A percentile compares a stretch with the other conserved stretches of the same genome.
These are phyloP conservation scores for Ilyonectria destructans DNA, from an alignment of 2,329 filamentous ascomycete genomes.

Conservation along the genomic window DNA sequence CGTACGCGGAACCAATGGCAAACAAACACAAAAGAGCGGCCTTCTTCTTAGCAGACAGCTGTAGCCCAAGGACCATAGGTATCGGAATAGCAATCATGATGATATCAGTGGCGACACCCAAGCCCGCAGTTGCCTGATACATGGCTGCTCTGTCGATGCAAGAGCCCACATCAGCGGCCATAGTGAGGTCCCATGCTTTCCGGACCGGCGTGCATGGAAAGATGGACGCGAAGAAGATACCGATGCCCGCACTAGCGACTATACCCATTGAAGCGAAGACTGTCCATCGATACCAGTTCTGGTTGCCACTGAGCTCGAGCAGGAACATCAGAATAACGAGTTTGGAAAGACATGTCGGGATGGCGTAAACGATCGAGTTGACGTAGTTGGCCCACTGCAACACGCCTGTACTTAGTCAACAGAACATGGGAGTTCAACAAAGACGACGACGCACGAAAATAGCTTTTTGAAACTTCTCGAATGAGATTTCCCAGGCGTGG, in stretches of 20 bases:
- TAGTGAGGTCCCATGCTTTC: constrained; percentile 36
- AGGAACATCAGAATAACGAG: constrained; percentile 38
- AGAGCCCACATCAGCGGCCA: constrained; percentile 42
- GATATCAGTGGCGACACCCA: constrained; percentile 64
- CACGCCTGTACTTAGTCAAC: constrained; percentile 27
- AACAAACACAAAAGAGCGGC: constrained; percentile 61
- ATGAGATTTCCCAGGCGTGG: constrained; percentile 29
- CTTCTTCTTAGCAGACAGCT: constrained; percentile 62
- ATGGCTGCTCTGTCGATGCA: constrained; percentile 63
- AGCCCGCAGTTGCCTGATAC: constrained; percentile 63
- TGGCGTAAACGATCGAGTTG: constrained; percentile 38
- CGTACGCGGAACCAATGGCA: constrained; percentile 55
- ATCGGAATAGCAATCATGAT: constrained; percentile 63
- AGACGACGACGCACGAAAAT: constrained; percentile 1
- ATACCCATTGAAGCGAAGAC: constrained; percentile 49
- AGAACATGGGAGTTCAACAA: neutral
- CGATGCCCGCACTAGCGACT: constrained; percentile 48
- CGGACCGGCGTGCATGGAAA: constrained; percentile 43
- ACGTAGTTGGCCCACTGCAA: constrained; percentile 49
- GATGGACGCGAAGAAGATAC: constrained; percentile 50
- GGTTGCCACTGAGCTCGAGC: constrained; percentile 29
- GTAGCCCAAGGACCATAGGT: constrained; percentile 59
- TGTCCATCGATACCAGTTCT: constrained; percentile 29
- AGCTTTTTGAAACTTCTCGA: constrained; percentile 18
- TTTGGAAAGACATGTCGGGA: constrained; percentile 36